Evolutionary conservation across 106 monocot genomes (phyloP).

Genomic region (Allium cepa): DNA sequence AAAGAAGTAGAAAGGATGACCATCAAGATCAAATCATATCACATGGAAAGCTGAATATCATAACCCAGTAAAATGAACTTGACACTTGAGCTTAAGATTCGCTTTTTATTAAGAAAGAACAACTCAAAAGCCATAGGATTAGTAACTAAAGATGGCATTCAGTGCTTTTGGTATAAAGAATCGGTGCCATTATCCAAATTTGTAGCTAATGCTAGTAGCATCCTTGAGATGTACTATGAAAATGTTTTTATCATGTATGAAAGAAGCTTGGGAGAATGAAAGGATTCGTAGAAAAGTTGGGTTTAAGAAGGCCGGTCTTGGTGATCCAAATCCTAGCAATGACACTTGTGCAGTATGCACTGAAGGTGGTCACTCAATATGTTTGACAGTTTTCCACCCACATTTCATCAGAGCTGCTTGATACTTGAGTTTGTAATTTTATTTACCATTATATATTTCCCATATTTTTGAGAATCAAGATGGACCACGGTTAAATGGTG

Average conservation of each 20-base stretch:
- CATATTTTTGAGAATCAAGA: too few species aligned
- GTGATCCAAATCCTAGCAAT: constrained; percentile 51
- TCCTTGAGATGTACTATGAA: constrained; percentile 32
- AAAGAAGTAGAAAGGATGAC: constrained; percentile 15
- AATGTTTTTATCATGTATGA: constrained; percentile 37
- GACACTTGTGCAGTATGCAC: constrained; percentile 70
- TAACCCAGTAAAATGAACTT: constrained; percentile 55
- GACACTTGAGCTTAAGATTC: constrained; percentile 24
- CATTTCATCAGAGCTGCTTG: constrained; percentile 70
- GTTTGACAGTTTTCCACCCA: constrained; percentile 68
- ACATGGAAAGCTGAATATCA: too few species aligned
- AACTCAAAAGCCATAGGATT: constrained; percentile 16
- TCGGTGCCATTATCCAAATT: too few species aligned
- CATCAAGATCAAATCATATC: constrained; percentile 2
- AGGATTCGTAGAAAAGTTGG: constrained; percentile 17
- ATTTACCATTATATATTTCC: neutral
- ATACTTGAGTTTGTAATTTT: constrained; percentile 34
- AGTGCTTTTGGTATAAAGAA: too few species aligned
- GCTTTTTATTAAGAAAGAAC: constrained; percentile 22
- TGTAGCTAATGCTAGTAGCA: constrained; percentile 43
- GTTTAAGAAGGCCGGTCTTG: constrained; percentile 13
- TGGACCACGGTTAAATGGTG: too few species aligned
- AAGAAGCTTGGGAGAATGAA: constrained; percentile 46
- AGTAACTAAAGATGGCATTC: too few species aligned
- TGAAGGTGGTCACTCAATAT: constrained; percentile 61